These are phyloP conservation scores for Aspergillus puulaauensis DNA, from an alignment of 2,329 filamentous ascomycete genomes.

Conservation along the genomic window DNA sequence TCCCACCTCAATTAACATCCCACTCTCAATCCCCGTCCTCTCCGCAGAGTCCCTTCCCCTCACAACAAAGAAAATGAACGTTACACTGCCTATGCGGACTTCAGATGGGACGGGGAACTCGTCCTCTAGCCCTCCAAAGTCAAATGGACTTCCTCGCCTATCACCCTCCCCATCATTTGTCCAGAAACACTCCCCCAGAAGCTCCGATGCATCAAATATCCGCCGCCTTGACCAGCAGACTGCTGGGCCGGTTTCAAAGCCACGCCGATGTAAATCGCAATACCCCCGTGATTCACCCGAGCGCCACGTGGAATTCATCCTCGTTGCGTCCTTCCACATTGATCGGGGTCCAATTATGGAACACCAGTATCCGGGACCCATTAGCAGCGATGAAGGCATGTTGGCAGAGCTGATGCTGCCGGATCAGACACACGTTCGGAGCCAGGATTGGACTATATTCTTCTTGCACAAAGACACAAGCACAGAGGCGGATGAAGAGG, in stretches of 20 bases:
- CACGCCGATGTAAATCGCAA: constrained; percentile 66
- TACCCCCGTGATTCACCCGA: constrained; percentile 73
- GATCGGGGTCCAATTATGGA: constrained; percentile 97
- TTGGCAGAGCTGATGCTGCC: constrained; percentile 97
- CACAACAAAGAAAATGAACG: constrained; percentile 31
- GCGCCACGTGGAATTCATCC: constrained; percentile 97
- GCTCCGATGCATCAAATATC: constrained; percentile 39
- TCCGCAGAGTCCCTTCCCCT: constrained; percentile 6
- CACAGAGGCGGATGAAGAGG: constrained; percentile 76
- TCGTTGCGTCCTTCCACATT: constrained; percentile 96
- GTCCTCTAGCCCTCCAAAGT: constrained; percentile 38
- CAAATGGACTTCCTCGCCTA: constrained; percentile 54
- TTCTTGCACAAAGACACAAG: constrained; percentile 95
- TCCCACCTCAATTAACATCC: constrained; percentile 9
- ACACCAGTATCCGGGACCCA: constrained; percentile 91
- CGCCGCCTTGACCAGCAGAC: constrained; percentile 38
- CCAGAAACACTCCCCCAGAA: constrained; percentile 52
- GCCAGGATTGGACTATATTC: constrained; percentile 99
- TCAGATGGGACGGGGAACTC: constrained; percentile 47
- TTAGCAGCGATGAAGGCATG: constrained; percentile 97
- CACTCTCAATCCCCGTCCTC: constrained; percentile 12
- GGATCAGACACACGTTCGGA: constrained; percentile 90
- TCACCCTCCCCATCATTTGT: constrained; percentile 61
- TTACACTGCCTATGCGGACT: constrained; percentile 39
- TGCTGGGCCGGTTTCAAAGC: constrained; percentile 42